A percentile compares a stretch with the other conserved stretches of the same genome.
Evolutionary conservation across 768 basidiomycete genomes (phyloP).

Genomic region (Suillus paluster): DNA sequence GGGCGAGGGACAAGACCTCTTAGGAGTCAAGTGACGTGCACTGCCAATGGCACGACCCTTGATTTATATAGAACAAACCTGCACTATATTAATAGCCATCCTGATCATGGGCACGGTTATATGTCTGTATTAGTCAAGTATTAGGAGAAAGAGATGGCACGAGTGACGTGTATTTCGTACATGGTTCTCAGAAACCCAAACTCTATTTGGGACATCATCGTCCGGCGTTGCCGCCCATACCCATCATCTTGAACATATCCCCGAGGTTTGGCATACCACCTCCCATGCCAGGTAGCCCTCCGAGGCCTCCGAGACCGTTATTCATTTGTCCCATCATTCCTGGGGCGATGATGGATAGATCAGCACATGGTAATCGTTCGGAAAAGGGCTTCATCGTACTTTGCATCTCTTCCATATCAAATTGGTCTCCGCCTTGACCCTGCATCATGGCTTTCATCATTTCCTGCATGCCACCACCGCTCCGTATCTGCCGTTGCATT

Average conservation of each 20-base stretch:
- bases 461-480: slow-evolving; percentile 91
- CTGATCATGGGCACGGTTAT: slow-evolving; percentile 12
- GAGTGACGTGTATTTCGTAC: slow-evolving; percentile 16
- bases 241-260: slow-evolving; percentile 91
- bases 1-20: slow-evolving; percentile 29
- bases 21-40: slow-evolving; percentile 11
- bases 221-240: slow-evolving; percentile 61
- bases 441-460: slow-evolving; percentile 99
- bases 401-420: slow-evolving; percentile 96
- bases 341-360: slow-evolving; percentile 31
- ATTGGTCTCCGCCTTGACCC: slow-evolving; percentile 86
- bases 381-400: slow-evolving; percentile 48
- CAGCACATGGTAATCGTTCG: slow-evolving; percentile 12
- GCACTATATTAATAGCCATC: slow-evolving; percentile 22
- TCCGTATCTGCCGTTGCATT: slow-evolving; percentile 80
- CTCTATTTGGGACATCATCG: slow-evolving; percentile 25
- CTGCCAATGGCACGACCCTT: slow-evolving; percentile 4
- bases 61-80: slow-evolving; percentile 14
- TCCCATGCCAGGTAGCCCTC: slow-evolving; percentile 54
- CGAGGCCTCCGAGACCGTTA: slow-evolving; percentile 49
- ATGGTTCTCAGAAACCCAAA: slow-evolving; percentile 17
- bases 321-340: slow-evolving; percentile 93
- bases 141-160: slow-evolving; percentile 14
- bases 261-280: slow-evolving; percentile 74
- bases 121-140: slow-evolving; percentile 22